Evolutionary conservation across 192 early-diverging fungal species (phyloP).

Genomic region (Coemansia sp.): DNA sequence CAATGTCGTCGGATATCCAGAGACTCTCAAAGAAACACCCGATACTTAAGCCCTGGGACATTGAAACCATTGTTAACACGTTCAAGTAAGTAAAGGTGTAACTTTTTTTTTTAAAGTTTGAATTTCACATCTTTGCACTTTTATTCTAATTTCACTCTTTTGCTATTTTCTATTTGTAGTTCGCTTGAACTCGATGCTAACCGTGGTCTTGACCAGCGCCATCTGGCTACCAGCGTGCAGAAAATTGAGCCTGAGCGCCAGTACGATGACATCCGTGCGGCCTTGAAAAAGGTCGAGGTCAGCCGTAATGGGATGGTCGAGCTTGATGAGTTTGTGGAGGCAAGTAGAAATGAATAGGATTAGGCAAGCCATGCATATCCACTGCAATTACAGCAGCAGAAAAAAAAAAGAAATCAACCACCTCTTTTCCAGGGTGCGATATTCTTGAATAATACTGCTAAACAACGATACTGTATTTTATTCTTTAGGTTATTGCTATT

Average conservation of each 20-base stretch:
- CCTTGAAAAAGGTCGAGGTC: conserved; percentile 67
- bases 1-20: conserved; percentile 23
- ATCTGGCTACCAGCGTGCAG: conserved; percentile 64
- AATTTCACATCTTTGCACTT: background rate
- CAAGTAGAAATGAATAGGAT: conserved; percentile 28
- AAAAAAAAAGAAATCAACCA: background rate
- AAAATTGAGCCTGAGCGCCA: conserved; percentile 62
- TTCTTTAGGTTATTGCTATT: conserved; percentile 36
- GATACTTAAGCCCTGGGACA: conserved; percentile 57
- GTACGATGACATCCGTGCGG: conserved; percentile 75
- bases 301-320: conserved; percentile 71
- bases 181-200: conserved; percentile 67
- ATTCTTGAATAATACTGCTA: background rate
- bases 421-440: background rate
- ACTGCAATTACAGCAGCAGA: background rate
- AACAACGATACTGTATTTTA: background rate
- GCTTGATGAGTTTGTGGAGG: conserved; percentile 79
- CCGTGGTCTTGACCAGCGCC: conserved; percentile 67
- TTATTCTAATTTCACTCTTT: background rate
- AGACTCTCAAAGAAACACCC: conserved; percentile 50
- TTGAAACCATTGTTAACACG: conserved; percentile 45
- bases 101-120: background rate
- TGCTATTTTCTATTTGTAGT: conserved; percentile 28
- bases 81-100: conserved; percentile 46
- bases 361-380: conserved; percentile 13